A percentile compares a stretch with the other conserved stretches of the same genome.
Conservation (phyloP, 2,329 filamentous ascomycete genomes). For the Plenodomus lindquistii region DNA sequence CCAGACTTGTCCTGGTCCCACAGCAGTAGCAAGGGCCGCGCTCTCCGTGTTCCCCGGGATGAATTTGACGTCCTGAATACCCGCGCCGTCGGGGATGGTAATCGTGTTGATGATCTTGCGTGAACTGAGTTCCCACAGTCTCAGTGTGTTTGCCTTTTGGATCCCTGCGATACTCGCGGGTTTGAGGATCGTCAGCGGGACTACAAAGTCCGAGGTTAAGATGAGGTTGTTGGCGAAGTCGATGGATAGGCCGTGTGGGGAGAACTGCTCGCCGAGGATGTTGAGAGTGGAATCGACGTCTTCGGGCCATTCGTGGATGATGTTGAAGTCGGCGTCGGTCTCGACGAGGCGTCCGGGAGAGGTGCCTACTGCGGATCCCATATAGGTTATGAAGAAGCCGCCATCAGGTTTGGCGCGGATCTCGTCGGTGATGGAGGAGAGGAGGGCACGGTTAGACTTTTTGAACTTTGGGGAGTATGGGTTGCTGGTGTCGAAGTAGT, state of each 20-base stretch:
- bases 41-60: slow-evolving; percentile 63
- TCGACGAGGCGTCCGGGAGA: slow-evolving; percentile 64
- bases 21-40: slow-evolving; percentile 64
- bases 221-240: slow-evolving; percentile 63
- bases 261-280: slow-evolving; percentile 63
- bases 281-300: slow-evolving; percentile 59
- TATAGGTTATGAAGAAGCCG: slow-evolving; percentile 65
- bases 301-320: slow-evolving; percentile 66
- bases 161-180: slow-evolving; percentile 56
- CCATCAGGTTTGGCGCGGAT: slow-evolving; percentile 66
- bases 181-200: slow-evolving; percentile 65
- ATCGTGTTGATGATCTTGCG: slow-evolving; percentile 64
- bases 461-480: slow-evolving; percentile 63
- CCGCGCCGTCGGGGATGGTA: slow-evolving; percentile 61
- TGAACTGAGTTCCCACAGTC: slow-evolving; percentile 60
- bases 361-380: slow-evolving; percentile 63
- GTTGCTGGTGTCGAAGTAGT: slow-evolving; percentile 63
- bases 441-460: slow-evolving; percentile 63
- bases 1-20: slow-evolving; percentile 64
- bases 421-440: slow-evolving; percentile 65
- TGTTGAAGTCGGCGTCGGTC: slow-evolving; percentile 62
- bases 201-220: slow-evolving; percentile 66
- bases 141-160: slow-evolving; percentile 59
- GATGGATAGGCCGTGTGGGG: slow-evolving; percentile 63
- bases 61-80: slow-evolving; percentile 69